phyloP scores from a whole-genome alignment of 495 filamentous ascomycete species.

The Aspergillus sclerotiicarbonarius region DNA sequence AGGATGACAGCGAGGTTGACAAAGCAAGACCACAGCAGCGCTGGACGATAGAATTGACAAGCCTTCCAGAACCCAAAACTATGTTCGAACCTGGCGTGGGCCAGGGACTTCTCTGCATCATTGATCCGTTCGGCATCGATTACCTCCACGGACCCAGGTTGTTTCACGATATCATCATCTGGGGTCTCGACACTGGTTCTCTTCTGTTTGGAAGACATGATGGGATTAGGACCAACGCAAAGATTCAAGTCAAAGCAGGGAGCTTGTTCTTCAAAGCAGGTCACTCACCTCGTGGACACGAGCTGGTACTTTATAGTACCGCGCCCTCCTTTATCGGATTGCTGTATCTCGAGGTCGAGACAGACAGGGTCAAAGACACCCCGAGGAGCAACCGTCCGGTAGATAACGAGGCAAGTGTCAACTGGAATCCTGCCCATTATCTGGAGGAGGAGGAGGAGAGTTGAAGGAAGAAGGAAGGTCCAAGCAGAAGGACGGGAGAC shows the following conservation, averaged over 20 bases:
- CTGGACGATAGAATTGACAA: conserved; percentile 1
- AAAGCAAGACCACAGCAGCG: not conserved
- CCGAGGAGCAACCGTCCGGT: not conserved
- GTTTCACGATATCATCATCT: not conserved
- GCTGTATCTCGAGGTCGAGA: not conserved
- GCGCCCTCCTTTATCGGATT: not conserved
- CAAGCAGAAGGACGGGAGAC: not conserved
- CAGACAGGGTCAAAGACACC: not conserved
- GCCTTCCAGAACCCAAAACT: conserved; percentile 5
- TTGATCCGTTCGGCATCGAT: not conserved
- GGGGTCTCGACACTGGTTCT: not conserved
- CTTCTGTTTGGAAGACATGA: not conserved
- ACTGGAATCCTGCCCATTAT: not conserved
- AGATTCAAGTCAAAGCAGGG: not conserved
- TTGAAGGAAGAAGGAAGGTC: not conserved
- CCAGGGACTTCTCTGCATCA: not conserved
- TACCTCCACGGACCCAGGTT: not conserved
- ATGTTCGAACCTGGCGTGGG: not conserved
- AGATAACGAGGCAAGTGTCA: not conserved
- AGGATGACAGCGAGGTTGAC: conserved; percentile 6
- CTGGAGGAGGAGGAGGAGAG: too few relatives aligned
- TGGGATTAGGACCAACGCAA: not conserved
- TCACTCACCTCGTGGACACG: not conserved
- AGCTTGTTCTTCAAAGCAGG: too few relatives aligned
- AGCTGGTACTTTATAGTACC: not conserved